Base-by-base conservation (phyloP, 768 basidiomycete species). In the Tylopilus subfusipes region DNA sequence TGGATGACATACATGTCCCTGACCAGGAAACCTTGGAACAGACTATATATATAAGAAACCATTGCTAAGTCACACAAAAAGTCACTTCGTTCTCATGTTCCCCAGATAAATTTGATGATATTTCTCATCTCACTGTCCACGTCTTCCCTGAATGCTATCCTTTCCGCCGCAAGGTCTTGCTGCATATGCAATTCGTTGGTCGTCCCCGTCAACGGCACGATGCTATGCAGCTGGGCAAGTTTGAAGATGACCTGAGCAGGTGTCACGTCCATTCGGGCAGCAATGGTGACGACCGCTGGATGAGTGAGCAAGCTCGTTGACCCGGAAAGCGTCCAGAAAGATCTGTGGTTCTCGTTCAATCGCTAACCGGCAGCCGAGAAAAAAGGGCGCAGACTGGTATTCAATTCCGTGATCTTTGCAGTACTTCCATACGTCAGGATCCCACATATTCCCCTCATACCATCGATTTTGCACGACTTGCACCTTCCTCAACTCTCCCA, bases 301-400 rank as follows among this genome's bases (percentile, higher is more conserved):
- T 84, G 78, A 4, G 65, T 50, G 5, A 91, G 72, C 10, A 92
- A 72, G 16, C 64, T 73, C 5, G 89, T 85, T 3, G 89, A 88
- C n/a, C 89, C 87, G 1, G 86, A 79, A 22, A 94, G 72, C 22
- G 92, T 93, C 91, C 92, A 93, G 69, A 93, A 93, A 16, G 90
- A 90, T 61, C 90, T 90, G 42, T 31, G 21, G 7, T 24, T 10
- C 27, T 46, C 29, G 30, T 53, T 29, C 4, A 39, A 50, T 31
- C 47, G 42, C 25, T 10, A 40, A 42, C 14, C 34, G 16, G 27
- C 5, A 9, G 22, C 9, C 40, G 31, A 21, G 18, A 10, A 19
- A 30, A 31, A 30, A 52, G 61, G 61, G 24, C 1, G 61, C 69
- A 34, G 59, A 91, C 87, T 93, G 89, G 61, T 92, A 93, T 64